A percentile compares a stretch with the other conserved stretches of the same genome.
phyloP scores from a whole-genome alignment of 169 alveolate genomes.

The Perkinsus marinus region DNA sequence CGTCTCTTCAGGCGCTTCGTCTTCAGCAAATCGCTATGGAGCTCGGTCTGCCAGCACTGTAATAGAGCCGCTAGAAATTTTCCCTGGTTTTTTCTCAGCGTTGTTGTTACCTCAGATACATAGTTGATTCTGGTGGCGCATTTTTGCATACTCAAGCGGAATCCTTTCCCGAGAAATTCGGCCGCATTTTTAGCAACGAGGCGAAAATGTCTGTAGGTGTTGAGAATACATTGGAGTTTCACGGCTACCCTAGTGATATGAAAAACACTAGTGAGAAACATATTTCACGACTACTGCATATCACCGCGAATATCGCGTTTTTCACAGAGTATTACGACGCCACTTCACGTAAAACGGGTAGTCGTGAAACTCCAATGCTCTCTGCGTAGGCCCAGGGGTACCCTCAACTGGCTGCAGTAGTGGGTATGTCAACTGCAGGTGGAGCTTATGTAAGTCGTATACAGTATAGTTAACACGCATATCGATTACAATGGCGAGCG shows the following conservation, averaged over 20 bases:
- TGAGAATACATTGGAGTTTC: background rate
- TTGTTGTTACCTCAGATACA: slow-evolving; percentile 37
- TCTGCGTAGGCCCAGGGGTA: background rate
- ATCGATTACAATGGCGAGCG: no score
- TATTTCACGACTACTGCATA: no score
- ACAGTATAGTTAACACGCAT: no score
- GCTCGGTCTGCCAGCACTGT: slow-evolving; percentile 36
- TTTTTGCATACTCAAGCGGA: slow-evolving; percentile 46
- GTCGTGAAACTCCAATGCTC: background rate
- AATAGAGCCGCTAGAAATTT: background rate
- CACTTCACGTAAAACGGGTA: no score
- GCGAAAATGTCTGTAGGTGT: slow-evolving; percentile 41
- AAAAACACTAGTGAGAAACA: no score
- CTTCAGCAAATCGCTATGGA: slow-evolving; percentile 57
- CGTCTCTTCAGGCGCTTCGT: slow-evolving; percentile 36
- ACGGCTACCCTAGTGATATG: no score
- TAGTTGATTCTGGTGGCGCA: slow-evolving; percentile 65
- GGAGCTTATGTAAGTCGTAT: slow-evolving; percentile 48
- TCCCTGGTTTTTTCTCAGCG: background rate
- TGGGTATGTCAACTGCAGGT: slow-evolving; percentile 63
- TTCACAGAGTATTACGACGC: no score
- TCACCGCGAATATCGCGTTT: no score
- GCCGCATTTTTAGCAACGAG: slow-evolving; percentile 50
- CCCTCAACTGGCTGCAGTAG: slow-evolving; percentile 28
- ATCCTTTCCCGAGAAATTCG: slow-evolving; percentile 59